Conservation (phyloP, 108 stramenopile genomes). For the Nitzschia putrida region DNA sequence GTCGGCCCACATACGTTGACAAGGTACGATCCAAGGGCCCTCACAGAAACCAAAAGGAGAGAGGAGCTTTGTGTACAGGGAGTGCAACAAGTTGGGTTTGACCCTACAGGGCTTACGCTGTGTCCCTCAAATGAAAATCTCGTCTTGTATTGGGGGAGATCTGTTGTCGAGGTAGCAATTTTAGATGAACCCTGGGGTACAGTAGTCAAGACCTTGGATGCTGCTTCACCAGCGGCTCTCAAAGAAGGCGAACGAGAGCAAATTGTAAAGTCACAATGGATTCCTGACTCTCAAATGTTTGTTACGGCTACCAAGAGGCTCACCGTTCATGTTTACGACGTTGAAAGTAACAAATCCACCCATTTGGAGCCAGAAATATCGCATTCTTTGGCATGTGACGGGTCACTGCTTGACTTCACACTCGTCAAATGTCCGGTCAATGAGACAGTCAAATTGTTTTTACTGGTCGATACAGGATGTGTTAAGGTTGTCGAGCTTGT, state of each 20-base stretch:
- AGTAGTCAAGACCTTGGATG: constrained; percentile 53
- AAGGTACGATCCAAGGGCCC: constrained; percentile 36
- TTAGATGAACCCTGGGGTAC: constrained; percentile 48
- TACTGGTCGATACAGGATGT: too few relatives aligned
- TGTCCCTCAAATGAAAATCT: constrained; percentile 64
- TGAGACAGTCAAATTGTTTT: neutral
- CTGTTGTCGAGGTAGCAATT: constrained; percentile 57
- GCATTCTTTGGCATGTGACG: constrained; percentile 37
- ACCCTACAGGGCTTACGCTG: constrained; percentile 55
- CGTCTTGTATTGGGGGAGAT: constrained; percentile 66
- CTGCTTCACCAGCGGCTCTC: constrained; percentile 52
- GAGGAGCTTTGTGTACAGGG: constrained; percentile 61
- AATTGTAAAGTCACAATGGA: constrained; percentile 63
- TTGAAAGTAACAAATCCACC: constrained; percentile 33
- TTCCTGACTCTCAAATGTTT: constrained; percentile 57
- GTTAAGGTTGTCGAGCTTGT: too few relatives aligned
- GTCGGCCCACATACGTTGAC: constrained; percentile 52
- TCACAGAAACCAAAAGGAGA: constrained; percentile 36
- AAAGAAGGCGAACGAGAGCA: constrained; percentile 61
- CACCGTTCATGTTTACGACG: constrained; percentile 64
- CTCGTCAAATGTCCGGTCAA: constrained; percentile 31
- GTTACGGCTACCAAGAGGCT: constrained; percentile 18
- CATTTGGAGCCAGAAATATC: constrained; percentile 22
- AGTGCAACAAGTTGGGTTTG: constrained; percentile 46
- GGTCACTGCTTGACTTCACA: constrained; percentile 28